These are phyloP conservation scores for Carex scoparia DNA, from an alignment of 176 grass and related monocot genomes.

Conservation along the genomic window DNA sequence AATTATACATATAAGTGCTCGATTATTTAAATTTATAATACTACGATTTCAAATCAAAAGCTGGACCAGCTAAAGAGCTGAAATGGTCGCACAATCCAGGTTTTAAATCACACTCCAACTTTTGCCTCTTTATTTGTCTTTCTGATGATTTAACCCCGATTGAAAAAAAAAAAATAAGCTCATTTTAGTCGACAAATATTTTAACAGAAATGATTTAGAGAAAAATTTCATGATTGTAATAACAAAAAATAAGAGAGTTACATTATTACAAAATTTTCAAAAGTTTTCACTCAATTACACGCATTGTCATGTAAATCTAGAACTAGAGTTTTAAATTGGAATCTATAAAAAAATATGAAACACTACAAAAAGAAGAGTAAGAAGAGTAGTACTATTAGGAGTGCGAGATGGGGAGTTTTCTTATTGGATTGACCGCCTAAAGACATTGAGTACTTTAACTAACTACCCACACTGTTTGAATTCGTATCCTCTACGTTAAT, in stretches of 20 bases:
- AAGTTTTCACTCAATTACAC: neutral
- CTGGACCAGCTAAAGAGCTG: slow-evolving; percentile 17
- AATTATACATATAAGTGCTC: neutral
- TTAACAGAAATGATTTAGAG: neutral
- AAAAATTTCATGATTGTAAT: neutral
- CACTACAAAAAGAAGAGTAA: neutral
- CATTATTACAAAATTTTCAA: neutral
- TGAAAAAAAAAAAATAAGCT: neutral
- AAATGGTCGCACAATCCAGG: slow-evolving; percentile 5
- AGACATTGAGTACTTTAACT: too few relatives aligned
- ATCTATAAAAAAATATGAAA: neutral
- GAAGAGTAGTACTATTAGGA: neutral
- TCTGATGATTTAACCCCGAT: neutral
- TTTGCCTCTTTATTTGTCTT: neutral
- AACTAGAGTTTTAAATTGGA: neutral
- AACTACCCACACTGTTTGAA: too few relatives aligned
- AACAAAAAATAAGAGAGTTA: neutral
- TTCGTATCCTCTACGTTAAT: too few relatives aligned
- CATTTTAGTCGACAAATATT: neutral
- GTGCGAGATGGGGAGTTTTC: neutral
- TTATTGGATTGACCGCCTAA: too few relatives aligned
- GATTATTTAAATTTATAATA: neutral
- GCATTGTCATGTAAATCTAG: neutral
- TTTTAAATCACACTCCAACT: neutral
- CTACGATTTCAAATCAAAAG: neutral